These are phyloP conservation scores for Falciphora oryzae DNA, from an alignment of 2,329 filamentous ascomycete species.

Conservation along the genomic window DNA sequence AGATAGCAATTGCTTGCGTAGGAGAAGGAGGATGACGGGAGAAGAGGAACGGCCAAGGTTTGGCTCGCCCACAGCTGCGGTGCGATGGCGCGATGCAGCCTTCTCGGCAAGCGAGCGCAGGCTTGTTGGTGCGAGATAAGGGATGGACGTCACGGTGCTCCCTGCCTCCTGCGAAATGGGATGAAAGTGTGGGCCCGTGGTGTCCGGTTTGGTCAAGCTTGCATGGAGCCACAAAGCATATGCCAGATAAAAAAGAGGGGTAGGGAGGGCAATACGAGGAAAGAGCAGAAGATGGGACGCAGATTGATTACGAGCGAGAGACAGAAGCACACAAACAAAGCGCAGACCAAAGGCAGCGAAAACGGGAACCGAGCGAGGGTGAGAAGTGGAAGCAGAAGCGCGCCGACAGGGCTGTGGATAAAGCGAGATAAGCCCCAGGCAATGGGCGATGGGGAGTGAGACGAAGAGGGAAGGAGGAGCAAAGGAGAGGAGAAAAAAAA, in stretches of 20 bases:
- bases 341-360: too few relatives aligned
- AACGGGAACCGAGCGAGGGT: neutral
- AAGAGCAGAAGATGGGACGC: neutral
- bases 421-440: neutral
- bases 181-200: neutral
- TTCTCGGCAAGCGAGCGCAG: neutral
- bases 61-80: neutral
- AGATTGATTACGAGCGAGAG: neutral
- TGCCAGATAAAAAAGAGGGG: slow-evolving; percentile 1
- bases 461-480: neutral
- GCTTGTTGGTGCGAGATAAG: neutral
- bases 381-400: neutral
- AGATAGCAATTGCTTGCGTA: neutral
- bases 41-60: neutral
- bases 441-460: neutral
- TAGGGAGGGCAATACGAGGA: neutral
- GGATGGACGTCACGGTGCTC: neutral
- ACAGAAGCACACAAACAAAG: too few relatives aligned
- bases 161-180: neutral
- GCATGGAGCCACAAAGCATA: neutral
- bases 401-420: neutral
- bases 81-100: neutral
- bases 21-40: neutral
- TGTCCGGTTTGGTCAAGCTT: neutral
- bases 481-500: slow-evolving; percentile 1